Conservation (phyloP, 2,329 filamentous ascomycete genomes). For the Sporothrix curviconia region DNA sequence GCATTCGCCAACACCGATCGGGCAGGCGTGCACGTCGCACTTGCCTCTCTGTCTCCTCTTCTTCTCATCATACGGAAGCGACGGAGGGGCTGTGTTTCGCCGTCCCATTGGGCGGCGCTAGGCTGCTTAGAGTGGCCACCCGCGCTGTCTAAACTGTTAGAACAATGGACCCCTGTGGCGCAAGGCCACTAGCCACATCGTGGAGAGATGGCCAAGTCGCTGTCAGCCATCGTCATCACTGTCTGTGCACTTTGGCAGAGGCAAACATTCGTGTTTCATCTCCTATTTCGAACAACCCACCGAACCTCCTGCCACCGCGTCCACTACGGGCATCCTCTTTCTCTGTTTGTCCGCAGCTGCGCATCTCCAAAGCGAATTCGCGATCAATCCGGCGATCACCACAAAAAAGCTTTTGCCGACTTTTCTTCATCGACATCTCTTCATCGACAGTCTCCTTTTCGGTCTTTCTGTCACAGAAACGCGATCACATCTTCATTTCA, state of each 20-base stretch:
- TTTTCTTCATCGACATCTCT: too few relatives aligned
- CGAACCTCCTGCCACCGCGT: not conserved
- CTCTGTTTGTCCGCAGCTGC: not conserved
- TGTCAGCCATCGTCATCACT: slow-evolving; percentile 1
- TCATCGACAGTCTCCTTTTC: not conserved
- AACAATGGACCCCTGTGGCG: not conserved
- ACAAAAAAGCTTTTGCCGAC: too few relatives aligned
- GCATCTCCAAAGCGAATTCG: not conserved
- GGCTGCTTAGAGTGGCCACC: not conserved
- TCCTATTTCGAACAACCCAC: not conserved
- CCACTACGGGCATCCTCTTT: not conserved
- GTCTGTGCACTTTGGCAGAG: too few relatives aligned
- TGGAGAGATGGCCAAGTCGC: too few relatives aligned
- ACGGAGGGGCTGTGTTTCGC: slow-evolving; percentile 15
- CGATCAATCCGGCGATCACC: too few relatives aligned
- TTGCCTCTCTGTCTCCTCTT: not conserved
- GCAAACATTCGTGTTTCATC: slow-evolving; percentile 7
- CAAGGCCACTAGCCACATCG: not conserved
- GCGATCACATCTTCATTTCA: too few relatives aligned
- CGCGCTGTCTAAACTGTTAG: not conserved
- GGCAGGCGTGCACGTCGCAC: too few relatives aligned
- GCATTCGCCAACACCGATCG: too few relatives aligned
- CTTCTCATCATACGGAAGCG: slow-evolving; percentile 6
- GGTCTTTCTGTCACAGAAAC: too few relatives aligned
- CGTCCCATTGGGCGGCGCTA: slow-evolving; percentile 1